phyloP scores from a whole-genome alignment of 2,329 filamentous ascomycete genomes.

The Aspergillus sp. region DNA sequence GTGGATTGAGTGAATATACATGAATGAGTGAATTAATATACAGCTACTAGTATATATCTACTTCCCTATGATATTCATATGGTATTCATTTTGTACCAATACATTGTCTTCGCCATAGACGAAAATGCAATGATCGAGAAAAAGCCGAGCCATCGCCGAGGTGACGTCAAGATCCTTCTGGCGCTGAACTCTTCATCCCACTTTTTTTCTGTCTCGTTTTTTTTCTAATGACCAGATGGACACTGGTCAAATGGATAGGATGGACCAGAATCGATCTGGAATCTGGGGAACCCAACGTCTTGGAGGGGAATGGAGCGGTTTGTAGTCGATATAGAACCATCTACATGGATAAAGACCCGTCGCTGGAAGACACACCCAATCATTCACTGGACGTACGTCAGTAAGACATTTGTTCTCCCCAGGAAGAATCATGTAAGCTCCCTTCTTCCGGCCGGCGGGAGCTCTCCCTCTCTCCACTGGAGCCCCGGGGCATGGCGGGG shows the following conservation, averaged over 20 bases:
- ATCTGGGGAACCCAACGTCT: neutral
- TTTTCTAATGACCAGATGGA: neutral
- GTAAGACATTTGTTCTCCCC: too few relatives aligned
- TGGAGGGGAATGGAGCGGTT: neutral
- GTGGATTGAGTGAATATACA: too few relatives aligned
- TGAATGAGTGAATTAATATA: too few relatives aligned
- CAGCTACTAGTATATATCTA: neutral
- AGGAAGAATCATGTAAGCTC: neutral
- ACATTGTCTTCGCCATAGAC: neutral
- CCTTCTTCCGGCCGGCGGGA: neutral
- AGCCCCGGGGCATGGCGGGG: slow-evolving; percentile 11
- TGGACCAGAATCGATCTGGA: neutral
- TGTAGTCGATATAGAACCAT: neutral
- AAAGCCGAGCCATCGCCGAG: slow-evolving; percentile 24
- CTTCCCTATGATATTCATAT: neutral
- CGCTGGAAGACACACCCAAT: too few relatives aligned
- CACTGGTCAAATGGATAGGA: neutral
- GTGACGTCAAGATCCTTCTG: slow-evolving; percentile 22
- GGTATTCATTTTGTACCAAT: neutral
- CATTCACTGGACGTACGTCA: neutral
- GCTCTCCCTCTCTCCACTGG: slow-evolving; percentile 14
- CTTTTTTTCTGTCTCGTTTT: neutral
- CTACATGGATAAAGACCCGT: neutral
- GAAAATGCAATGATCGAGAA: neutral
- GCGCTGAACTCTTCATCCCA: neutral